These are phyloP conservation scores for Trebouxiophyceae sp. DNA, from an alignment of 163 green algal genomes.

Conservation along the genomic window DNA sequence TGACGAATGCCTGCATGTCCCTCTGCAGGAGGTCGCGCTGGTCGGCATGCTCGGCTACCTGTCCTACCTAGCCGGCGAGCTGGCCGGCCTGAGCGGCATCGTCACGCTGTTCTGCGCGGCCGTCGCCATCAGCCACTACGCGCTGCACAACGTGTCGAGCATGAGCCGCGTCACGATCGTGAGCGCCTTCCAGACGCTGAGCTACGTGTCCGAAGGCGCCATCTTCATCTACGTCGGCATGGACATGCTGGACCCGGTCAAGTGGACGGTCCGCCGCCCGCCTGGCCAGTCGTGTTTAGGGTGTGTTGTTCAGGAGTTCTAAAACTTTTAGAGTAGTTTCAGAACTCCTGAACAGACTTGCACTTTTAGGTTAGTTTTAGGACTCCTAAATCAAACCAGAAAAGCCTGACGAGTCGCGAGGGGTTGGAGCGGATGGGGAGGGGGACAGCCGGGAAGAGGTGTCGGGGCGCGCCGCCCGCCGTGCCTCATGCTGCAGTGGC, in stretches of 20 bases:
- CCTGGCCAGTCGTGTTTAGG: too few species aligned
- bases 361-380: too few species aligned
- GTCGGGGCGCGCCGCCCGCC: too few species aligned
- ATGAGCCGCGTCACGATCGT: slow-evolving; percentile 29
- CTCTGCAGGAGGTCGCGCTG: slow-evolving; percentile 25
- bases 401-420: too few species aligned
- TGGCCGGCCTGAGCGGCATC: slow-evolving; percentile 70
- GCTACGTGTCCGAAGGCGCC: slow-evolving; percentile 71
- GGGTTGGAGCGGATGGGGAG: too few species aligned
- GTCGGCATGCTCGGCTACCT: slow-evolving; percentile 27
- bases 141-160: slow-evolving; percentile 58
- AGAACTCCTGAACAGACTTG: too few species aligned
- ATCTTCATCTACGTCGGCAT: slow-evolving; percentile 85
- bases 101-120: slow-evolving; percentile 81
- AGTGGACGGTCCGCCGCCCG: slow-evolving; percentile 57
- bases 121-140: slow-evolving; percentile 38
- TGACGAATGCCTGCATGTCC: too few species aligned
- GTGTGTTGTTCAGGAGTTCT: too few species aligned
- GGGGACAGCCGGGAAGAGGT: too few species aligned
- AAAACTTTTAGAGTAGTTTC: too few species aligned
- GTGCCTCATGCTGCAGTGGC: too few species aligned
- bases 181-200: slow-evolving; percentile 61
- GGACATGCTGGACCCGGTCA: slow-evolving; percentile 69
- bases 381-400: too few species aligned
- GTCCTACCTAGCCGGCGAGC: slow-evolving; percentile 53